Base-by-base conservation (phyloP, 1,139 yeast species). In the Pichia sp. region DNA sequence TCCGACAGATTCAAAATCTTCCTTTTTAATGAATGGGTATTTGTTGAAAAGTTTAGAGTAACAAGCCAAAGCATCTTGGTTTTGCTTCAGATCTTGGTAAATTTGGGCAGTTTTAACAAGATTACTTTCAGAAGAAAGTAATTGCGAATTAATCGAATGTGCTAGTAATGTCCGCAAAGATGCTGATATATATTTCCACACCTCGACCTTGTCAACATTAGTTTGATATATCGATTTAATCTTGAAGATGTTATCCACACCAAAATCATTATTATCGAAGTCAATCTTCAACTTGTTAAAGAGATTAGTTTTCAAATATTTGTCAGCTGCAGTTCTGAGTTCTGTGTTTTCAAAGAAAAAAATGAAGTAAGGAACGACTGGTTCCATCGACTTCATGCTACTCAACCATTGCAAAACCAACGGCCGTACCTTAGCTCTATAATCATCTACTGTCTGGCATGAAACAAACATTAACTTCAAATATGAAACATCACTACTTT, bases 381-480 rank as follows among this genome's bases (percentile, higher is more conserved):
- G 78, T 57, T 74, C 71, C 45, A 64, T 69, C 46, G 64, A 70
- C 54, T 67, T 72, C 49, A 85, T 80, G 51, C 77, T 71, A 51
- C 75, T 74, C 40, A 88, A 73, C 99, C 99, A 93, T 64, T 87
- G 95, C 53, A 79, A 77, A 34, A 92, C 80, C 63, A 90, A 75
- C 1, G 95, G 95, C 49, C 99, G 78, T 0, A 86, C 90, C 62
- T 85, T 87, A 0, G 85, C 72, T 60, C 95, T 76, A 68, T 93
- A 93, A 1, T 81, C 80, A 16, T 92, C 98, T 43, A 84, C 70
- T 46, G 79, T 81, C 8, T 82, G 84, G 57, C 85, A 80, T 56
- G 79, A 79, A 7, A 93, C 77, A 57, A 92, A 79, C 75, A 92
- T 85, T 15, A 90, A 64, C 57, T 87, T 79, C 44, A 87, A 72